Evolutionary conservation across 148 eudicot genomes (phyloP), one percentile per base, ranked within the genome.

Genomic region (Suaeda aralocaspica): DNA sequence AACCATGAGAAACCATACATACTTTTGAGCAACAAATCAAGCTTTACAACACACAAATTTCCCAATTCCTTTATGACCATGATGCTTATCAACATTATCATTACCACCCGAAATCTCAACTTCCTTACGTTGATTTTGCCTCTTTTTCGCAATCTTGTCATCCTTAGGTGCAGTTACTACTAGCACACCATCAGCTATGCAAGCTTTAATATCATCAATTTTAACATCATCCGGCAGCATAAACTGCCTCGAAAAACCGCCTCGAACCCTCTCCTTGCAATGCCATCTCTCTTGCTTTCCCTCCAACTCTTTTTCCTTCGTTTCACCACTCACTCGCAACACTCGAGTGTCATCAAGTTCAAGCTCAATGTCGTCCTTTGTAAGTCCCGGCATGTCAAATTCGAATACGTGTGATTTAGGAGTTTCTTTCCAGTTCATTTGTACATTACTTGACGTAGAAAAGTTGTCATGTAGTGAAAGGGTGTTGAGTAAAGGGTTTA

Each of bases 301-400:
- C 5, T 62, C 45, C 25, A 62, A 21, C 42, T 33, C 64, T 16
- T 60, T 44, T 18, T 60, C 64, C 0, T 33, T 44, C 44, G 44
- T 60, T 12, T 60, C 45, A 3, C 24, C 64, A 24, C 44, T 33
- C 11, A 60, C 21, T 18, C 44, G 29, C 12, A 60, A 13, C 16
- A 64, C 74, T 57, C 66, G 49, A 15, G 44, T 57, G 25, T 70
- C 68, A 56, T 70, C 72, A 22, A 74, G 60, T n/a, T 79, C 75
- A 29, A 79, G 75, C 72, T 70, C 70, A n/a, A 74, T 75, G 61
- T 74, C 72, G 46, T 74, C 72, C 53, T 66, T 79, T 3, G 78
- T 28, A 14, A 79, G 68, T 24, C 82, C 82, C 16, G 82, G 82
- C 59, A 79, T 74, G n/a, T 79, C 82, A 59, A 79, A 74, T 29